A percentile compares a stretch with the other conserved stretches of the same genome.
These are phyloP conservation scores for Colletotrichum lini DNA, from an alignment of 2,329 filamentous ascomycete species.

Conservation along the genomic window DNA sequence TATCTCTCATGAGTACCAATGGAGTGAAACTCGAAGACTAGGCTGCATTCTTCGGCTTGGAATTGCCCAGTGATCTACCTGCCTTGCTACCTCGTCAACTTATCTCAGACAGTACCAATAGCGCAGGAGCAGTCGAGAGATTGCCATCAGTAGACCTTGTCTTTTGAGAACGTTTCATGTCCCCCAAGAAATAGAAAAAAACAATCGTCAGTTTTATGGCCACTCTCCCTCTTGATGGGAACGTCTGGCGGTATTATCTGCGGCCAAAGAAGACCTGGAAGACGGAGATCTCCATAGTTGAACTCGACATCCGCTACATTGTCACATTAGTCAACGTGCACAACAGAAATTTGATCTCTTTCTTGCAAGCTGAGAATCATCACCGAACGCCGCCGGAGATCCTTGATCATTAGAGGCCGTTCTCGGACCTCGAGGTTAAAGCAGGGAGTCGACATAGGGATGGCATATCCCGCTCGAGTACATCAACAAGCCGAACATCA, in stretches of 20 bases:
- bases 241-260: constrained; percentile 2
- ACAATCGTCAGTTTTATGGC: background rate
- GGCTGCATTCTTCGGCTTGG: background rate
- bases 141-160: background rate
- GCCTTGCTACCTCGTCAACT: constrained; percentile 11
- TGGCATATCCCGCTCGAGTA: background rate
- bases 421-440: background rate
- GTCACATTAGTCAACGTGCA: background rate
- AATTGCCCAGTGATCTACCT: constrained; percentile 6
- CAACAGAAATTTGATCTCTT: background rate
- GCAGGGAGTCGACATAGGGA: background rate
- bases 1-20: background rate
- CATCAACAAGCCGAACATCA: background rate
- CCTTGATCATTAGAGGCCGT: background rate
- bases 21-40: background rate
- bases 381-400: background rate
- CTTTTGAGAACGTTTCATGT: background rate
- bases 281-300: background rate
- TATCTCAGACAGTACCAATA: background rate
- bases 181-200: background rate
- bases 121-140: constrained; percentile 6
- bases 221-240: background rate
- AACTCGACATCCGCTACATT: background rate
- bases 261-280: background rate
- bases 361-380: background rate